These are phyloP conservation scores for Tetrapyrgos nigripes DNA, from an alignment of 1,284 basidiomycete genomes.

Conservation along the genomic window DNA sequence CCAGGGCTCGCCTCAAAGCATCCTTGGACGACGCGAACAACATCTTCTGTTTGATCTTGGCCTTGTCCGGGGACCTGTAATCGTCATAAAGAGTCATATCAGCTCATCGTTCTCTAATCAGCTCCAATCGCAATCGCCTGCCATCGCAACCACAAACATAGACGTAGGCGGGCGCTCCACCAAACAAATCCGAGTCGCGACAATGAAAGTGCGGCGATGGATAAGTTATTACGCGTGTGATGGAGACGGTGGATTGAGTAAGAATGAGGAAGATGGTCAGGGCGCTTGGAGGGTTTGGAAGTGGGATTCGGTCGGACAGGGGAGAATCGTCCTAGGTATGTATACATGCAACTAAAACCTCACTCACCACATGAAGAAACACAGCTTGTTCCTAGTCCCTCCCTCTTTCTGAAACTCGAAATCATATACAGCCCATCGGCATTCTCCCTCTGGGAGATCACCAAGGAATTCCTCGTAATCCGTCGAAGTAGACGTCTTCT, in stretches of 20 bases:
- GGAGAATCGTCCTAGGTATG: not conserved
- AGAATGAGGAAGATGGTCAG: no score
- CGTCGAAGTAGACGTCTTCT: constrained; percentile 54
- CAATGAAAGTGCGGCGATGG: not conserved
- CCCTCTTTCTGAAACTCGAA: constrained; percentile 86
- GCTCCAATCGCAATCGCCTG: not conserved
- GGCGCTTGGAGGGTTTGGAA: no score
- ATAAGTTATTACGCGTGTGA: not conserved
- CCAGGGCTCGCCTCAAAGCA: constrained; percentile 76
- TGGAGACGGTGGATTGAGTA: constrained; percentile 1
- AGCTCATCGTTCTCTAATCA: no score
- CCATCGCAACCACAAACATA: not conserved
- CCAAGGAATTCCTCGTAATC: constrained; percentile 82
- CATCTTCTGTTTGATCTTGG: constrained; percentile 96
- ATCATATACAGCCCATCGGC: constrained; percentile 94
- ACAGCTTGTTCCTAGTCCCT: constrained; percentile 91
- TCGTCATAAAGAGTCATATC: constrained; percentile 23
- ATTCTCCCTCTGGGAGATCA: constrained; percentile 80
- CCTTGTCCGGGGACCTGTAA: constrained; percentile 85
- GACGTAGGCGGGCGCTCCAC: constrained; percentile 11
- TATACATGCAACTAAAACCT: not conserved
- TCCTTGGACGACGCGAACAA: constrained; percentile 93
- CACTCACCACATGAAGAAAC: constrained; percentile 84
- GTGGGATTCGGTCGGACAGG: no score
- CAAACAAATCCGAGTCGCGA: no score